phyloP scores from a whole-genome alignment of 1,284 basidiomycete genomes.

The Puccinia novopanici region DNA sequence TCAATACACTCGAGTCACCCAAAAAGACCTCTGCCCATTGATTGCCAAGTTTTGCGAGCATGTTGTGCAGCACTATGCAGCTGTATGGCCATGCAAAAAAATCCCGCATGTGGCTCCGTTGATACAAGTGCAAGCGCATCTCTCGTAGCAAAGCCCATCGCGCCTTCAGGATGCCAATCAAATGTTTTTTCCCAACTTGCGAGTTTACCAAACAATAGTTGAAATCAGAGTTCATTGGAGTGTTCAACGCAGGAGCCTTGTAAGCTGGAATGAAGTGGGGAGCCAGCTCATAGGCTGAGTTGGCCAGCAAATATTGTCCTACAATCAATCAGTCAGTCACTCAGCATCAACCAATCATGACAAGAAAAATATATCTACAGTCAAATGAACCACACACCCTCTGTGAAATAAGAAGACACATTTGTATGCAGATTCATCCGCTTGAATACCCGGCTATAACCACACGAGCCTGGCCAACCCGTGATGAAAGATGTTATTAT shows the following conservation, averaged over 20 bases:
- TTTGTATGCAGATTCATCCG: background rate
- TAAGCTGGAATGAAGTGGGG: background rate
- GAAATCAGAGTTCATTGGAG: background rate
- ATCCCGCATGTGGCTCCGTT: background rate
- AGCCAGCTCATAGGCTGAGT: conserved; percentile 6
- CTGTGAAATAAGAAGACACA: background rate
- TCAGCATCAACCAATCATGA: too few relatives aligned
- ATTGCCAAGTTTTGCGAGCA: background rate
- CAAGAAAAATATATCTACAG: too few relatives aligned
- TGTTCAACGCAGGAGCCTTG: background rate
- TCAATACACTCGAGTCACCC: too few relatives aligned
- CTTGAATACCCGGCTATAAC: background rate
- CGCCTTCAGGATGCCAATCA: conserved; percentile 18
- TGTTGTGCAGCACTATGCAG: background rate
- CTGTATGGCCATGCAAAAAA: background rate
- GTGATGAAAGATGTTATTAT: background rate
- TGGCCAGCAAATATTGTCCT: conserved; percentile 23
- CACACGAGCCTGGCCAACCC: conserved; percentile 21
- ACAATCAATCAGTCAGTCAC: background rate
- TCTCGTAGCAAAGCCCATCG: background rate
- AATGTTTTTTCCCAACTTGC: conserved; percentile 3
- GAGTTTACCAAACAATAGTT: conserved; percentile 29
- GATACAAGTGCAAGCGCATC: background rate
- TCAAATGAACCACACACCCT: background rate
- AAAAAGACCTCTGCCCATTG: background rate